Percentiles rank a stretch among this genome's conserved stretches.
Conservation (phyloP, 1,284 basidiomycete species). For the Polyporus tsugae region DNA sequence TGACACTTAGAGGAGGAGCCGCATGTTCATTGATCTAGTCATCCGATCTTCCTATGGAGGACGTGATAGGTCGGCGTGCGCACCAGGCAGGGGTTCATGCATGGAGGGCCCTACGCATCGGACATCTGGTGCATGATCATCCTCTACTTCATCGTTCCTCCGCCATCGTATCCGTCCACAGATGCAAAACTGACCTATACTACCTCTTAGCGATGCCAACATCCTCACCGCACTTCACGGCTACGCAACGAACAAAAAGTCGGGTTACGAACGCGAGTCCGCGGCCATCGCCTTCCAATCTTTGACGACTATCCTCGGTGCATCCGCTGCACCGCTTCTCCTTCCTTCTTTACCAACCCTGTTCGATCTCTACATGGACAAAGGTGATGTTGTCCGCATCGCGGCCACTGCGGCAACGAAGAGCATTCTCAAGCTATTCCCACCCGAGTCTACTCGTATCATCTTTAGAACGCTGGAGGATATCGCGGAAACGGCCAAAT, state of each 20-base stretch:
- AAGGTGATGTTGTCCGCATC: slow-evolving; percentile 90
- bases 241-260: slow-evolving; percentile 90
- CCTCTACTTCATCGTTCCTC: background rate
- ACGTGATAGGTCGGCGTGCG: too few species aligned
- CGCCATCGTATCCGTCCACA: background rate
- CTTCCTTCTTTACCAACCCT: slow-evolving; percentile 82
- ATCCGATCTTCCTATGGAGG: too few species aligned
- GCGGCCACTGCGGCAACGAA: slow-evolving; percentile 89
- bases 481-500: slow-evolving; percentile 88
- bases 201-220: slow-evolving; percentile 59
- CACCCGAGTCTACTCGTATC: slow-evolving; percentile 83
- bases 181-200: slow-evolving; percentile 7
- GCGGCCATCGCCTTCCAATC: slow-evolving; percentile 89
- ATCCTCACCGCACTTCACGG: slow-evolving; percentile 72
- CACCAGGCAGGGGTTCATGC: background rate
- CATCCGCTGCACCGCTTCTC: slow-evolving; percentile 84
- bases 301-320: slow-evolving; percentile 75
- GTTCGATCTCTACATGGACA: slow-evolving; percentile 92
- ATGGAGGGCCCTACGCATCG: background rate
- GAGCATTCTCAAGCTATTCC: slow-evolving; percentile 84
- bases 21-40: background rate
- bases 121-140: background rate
- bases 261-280: slow-evolving; percentile 92
- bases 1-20: background rate
- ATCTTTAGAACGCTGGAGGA: slow-evolving; percentile 79